phyloP scores from a whole-genome alignment of 2,329 filamentous ascomycete genomes.

The Pseudophaeomoniella oleicola region DNA sequence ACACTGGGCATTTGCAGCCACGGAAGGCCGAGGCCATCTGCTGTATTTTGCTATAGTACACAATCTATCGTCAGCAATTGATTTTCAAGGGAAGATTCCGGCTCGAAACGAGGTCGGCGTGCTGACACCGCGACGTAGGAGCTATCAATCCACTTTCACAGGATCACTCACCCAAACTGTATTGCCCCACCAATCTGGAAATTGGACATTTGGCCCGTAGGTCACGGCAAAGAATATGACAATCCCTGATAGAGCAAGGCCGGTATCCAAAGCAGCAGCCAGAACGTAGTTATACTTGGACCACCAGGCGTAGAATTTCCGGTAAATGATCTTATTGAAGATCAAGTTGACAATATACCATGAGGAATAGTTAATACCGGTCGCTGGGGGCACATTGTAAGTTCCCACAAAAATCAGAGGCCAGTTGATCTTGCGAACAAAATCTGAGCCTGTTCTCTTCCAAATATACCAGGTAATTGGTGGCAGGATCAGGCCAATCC shows the following conservation, averaged over 20 bases:
- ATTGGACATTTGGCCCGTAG: constrained; percentile 15
- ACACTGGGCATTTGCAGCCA: constrained; percentile 14
- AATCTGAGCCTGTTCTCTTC: constrained; percentile 14
- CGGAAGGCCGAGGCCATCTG: constrained; percentile 15
- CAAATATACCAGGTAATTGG: constrained; percentile 26
- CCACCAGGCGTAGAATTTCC: constrained; percentile 21
- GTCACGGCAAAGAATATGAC: constrained; percentile 21
- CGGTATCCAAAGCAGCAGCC: constrained; percentile 21
- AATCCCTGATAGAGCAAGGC: constrained; percentile 18
- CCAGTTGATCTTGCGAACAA: constrained; percentile 10
- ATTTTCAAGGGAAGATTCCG: too few relatives aligned
- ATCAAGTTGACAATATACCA: constrained; percentile 21
- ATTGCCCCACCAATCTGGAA: constrained; percentile 20
- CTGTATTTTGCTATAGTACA: too few relatives aligned
- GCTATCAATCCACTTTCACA: too few relatives aligned
- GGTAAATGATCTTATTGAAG: constrained; percentile 22
- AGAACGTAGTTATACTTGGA: constrained; percentile 25
- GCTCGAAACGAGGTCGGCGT: too few relatives aligned
- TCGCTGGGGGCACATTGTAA: constrained; percentile 11
- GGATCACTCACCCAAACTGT: constrained; percentile 17
- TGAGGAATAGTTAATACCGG: constrained; percentile 21
- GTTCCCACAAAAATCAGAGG: constrained; percentile 18
- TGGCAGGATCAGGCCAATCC: constrained; percentile 31
- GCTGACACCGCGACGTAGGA: too few relatives aligned
- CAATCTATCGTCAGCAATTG: too few relatives aligned